These are phyloP conservation scores for Phlegmacium glaucopus DNA, from an alignment of 768 basidiomycete species.

Conservation along the genomic window DNA sequence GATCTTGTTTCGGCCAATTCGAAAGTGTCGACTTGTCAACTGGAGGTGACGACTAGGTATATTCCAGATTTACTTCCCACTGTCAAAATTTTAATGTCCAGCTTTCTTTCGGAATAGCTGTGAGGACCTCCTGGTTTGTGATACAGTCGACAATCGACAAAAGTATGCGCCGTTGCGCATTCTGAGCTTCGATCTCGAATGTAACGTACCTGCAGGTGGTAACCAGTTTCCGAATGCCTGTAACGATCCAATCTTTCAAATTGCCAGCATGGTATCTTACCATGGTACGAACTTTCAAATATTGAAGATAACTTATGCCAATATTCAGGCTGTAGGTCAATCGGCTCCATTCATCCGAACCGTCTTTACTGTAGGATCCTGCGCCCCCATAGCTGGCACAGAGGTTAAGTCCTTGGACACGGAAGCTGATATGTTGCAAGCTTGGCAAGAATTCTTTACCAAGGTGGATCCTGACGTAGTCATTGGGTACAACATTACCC, in stretches of 20 bases:
- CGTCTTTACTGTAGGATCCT: constrained; percentile 88
- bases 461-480: constrained; percentile 90
- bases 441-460: constrained; percentile 83
- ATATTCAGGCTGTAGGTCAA: constrained; percentile 54
- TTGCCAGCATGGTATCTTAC: constrained; percentile 93
- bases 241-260: constrained; percentile 88
- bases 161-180: constrained; percentile 86
- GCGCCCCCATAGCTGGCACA: constrained; percentile 87
- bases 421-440: constrained; percentile 66
- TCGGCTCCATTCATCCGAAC: constrained; percentile 86
- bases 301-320: not conserved
- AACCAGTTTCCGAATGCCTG: constrained; percentile 71
- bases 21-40: constrained; percentile 77
- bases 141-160: constrained; percentile 82
- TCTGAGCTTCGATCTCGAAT: constrained; percentile 96
- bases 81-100: not conserved
- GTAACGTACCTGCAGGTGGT: constrained; percentile 76
- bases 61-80: constrained; percentile 13
- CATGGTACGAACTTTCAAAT: constrained; percentile 52
- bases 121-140: constrained; percentile 76
- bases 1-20: constrained; percentile 44
- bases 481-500: constrained; percentile 90
- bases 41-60: constrained; percentile 74
- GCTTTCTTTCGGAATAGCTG: constrained; percentile 47
- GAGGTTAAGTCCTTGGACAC: constrained; percentile 79